Base-by-base conservation (phyloP, 1,139 yeast species). In the Pichia sp. region DNA sequence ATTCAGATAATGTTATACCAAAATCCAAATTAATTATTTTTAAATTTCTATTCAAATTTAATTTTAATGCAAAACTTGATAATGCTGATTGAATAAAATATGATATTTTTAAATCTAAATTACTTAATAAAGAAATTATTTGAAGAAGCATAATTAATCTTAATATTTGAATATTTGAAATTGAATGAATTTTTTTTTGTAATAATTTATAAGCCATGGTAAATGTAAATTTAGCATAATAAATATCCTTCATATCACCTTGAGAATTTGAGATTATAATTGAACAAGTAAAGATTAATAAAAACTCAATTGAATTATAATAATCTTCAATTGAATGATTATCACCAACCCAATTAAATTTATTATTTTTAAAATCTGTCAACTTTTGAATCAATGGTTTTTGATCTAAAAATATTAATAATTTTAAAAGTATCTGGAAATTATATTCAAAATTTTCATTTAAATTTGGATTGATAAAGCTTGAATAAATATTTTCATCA, bases 31-130 rank as follows among this genome's bases (percentile, higher is more conserved):
- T 62, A 8, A 51, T 53, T 5, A 58, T 56, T 6, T 65, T 54
- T 3, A 68, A 47, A 25, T 62, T 64, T 39, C 70, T 65, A 52
- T 74, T 69, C 7, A 48, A 27, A 4, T 22, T 29, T 41, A 40
- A 48, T 32, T 46, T 45, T 22, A 32, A 12, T 2, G 49, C n/a
- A 35, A 31, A 43, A 16, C 26, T 42, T 4, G 49, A 38, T 28
- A 73, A 55, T n/a, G 69, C 57, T 0, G 78, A 78, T 49, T 71
- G 67, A 16, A 73, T 66, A 31, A 73, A 71, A 78, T 78, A 74
- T 0, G 75, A 63, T 26, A 72, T 69, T 77, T 78, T 73, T 0
- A 76, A 66, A 6, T 71, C 24, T 23, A 41, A 32, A 37, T 38
- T 23, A 16, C 16, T 23, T 67, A 43, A 67, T 9, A 42, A 10